Percentiles rank a stretch among this genome's conserved stretches.
Evolutionary conservation across 805 yeast species (phyloP).

Genomic region (Sugiyamaella boreocaroliniensis): DNA sequence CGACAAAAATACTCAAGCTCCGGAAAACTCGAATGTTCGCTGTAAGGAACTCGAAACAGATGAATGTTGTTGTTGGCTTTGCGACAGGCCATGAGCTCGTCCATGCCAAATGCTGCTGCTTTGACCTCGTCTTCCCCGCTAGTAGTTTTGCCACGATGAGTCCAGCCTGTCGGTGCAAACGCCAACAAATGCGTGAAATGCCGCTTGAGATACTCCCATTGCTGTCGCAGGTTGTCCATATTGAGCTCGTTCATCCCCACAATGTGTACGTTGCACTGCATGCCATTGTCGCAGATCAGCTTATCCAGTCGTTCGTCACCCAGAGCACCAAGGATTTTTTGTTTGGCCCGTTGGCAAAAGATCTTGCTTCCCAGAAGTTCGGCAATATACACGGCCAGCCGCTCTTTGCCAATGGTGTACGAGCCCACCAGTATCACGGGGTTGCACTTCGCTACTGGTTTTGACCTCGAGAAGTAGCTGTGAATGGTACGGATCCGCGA

Average conservation of each 20-base stretch:
- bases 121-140: slow-evolving; percentile 16
- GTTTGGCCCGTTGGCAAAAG: slow-evolving; percentile 42
- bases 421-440: slow-evolving; percentile 71
- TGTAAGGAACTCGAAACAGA: slow-evolving; percentile 69
- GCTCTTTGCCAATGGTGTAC: slow-evolving; percentile 89
- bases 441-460: slow-evolving; percentile 38
- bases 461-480: slow-evolving; percentile 15
- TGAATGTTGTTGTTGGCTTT: slow-evolving; percentile 34
- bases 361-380: slow-evolving; percentile 29
- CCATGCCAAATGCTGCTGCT: slow-evolving; percentile 5
- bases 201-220: slow-evolving; percentile 42
- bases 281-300: slow-evolving; percentile 41
- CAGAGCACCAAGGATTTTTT: slow-evolving; percentile 40
- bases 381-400: slow-evolving; percentile 53
- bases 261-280: slow-evolving; percentile 56
- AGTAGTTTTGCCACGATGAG: slow-evolving; percentile 35
- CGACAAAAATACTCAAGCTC: slow-evolving; percentile 67
- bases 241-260: slow-evolving; percentile 56
- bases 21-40: slow-evolving; percentile 87
- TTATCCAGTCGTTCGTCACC: slow-evolving; percentile 37
- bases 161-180: slow-evolving; percentile 88
- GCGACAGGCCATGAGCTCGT: slow-evolving; percentile 16
- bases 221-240: slow-evolving; percentile 37
- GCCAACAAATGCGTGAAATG: slow-evolving; percentile 61
- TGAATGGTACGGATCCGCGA: slow-evolving; percentile 10